Evolutionary conservation across 768 basidiomycete species (phyloP), one percentile per base, ranked within the genome.

Genomic region (Tulasnella sp.): DNA sequence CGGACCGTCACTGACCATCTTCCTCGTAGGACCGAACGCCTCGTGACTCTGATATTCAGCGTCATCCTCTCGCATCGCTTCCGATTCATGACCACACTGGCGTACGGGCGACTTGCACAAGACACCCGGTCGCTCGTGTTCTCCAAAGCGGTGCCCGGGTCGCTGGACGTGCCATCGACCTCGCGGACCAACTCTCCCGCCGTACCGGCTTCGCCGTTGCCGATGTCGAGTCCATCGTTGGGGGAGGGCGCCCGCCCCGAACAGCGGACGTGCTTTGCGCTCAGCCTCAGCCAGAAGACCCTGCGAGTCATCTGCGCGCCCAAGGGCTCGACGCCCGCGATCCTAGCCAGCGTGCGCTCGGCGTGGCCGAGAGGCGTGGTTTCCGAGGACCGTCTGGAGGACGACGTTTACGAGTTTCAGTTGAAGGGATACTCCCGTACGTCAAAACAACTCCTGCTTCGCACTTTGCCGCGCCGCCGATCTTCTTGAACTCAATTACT

Each of bases 351-450:
- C 20, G 81, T 82, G 34, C 48, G 81, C 28, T 44, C 72, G 12
- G 48, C 81, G 34, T 82, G 81, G 81, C 81, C 81, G 0, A 81
- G 72, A 44, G 81, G 81, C 11, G 75, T 82, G 28, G 81, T 81
- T 41, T 22, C 28, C 42, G 81, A 82, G 40, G 77, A 72, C 37
- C 31, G 81, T 20, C 31, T 79, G n/a, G 64, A 72, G 16, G 81
- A 82, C 11, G 81, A 79, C 28, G 60, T 73, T 41, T 82, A 81
- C 72, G 46, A 72, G 74, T 82, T 82, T 54, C 48, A 81, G 44
- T 60, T 82, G n/a, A 82, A 82, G 37, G 81, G 78, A 12, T 79
- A 79, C 24, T 74, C 78, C 31, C 72, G 78, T 79, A 72, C 58
- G 78, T 73, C 44, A 28, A 48, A 50, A 42, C 76, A 28, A 46